Base-by-base conservation (phyloP, 1,284 basidiomycete species). In the Sphaerobolus stellatus region DNA sequence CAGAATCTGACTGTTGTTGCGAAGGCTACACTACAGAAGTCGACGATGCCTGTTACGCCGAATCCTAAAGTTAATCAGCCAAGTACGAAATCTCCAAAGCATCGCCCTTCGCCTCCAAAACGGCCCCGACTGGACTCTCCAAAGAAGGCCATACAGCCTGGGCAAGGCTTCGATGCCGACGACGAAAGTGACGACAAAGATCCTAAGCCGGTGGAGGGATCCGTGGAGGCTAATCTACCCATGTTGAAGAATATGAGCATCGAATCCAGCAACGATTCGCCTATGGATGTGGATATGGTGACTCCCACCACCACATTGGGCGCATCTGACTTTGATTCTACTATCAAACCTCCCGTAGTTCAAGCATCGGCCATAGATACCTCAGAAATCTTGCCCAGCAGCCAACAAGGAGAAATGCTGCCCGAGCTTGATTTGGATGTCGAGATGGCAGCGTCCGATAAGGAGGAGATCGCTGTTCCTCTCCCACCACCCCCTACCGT, bases 71-170 rank as follows among this genome's bases (percentile, higher is more conserved):
- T 30, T 18, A 52, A 31, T 29, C 27, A 33, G 14, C 16, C 34
- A 20, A 41, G 14, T 16, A 11, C 43, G 27, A 29, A 16, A 14
- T 14, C 24, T 5, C 13, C 36, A 11, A 28, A 7, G 28, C 25
- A 48, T 27, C 29, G 13, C 18, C 44, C 31, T 47, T 54, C 52
- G n/a, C 45, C 52, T 3, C 34, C 43, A 34, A 54, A 54, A 33
- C 52, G 52, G 29, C 40, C 52, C 20, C 44, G 52, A 24, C 30
- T 24, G 24, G 25, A 11, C 28, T 50, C 41, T 44, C 27, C 41
- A 24, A 11, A 22, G 8, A 40, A 29, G 13, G 24, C 11, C 11
- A 13, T 33, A 18, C 20, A 5, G 3, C 3, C 48, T 40, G n/a
- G n/a, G 2, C 22, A 28, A n/a, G 48, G 14, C 7, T 18, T 28